Conservation (phyloP, 2,329 filamentous ascomycete genomes). For the Cercospora zeae-maydis region DNA sequence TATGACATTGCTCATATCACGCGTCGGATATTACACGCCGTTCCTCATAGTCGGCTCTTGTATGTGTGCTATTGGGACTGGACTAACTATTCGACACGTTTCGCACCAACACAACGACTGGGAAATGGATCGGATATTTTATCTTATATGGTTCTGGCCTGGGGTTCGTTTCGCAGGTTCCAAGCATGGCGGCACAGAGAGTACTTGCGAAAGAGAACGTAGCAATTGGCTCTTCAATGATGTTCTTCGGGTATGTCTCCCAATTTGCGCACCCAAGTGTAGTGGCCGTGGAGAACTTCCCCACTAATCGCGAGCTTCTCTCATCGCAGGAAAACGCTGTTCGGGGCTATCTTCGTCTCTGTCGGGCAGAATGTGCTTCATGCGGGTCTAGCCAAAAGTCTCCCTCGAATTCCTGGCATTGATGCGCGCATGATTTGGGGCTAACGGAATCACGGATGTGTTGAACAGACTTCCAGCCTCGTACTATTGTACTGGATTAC, state of each 20-base stretch:
- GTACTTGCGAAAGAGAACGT: slow-evolving; percentile 38
- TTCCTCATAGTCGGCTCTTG: slow-evolving; percentile 43
- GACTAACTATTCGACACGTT: slow-evolving; percentile 45
- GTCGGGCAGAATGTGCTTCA: slow-evolving; percentile 38
- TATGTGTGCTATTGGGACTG: slow-evolving; percentile 46
- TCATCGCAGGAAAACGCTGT: slow-evolving; percentile 36
- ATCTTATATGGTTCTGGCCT: slow-evolving; percentile 44
- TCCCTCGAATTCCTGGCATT: neutral
- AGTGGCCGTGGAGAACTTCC: too few species aligned
- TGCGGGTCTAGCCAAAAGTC: neutral
- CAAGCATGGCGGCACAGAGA: slow-evolving; percentile 41
- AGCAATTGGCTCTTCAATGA: slow-evolving; percentile 37
- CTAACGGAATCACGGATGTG: neutral
- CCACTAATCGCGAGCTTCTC: too few species aligned
- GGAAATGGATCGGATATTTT: slow-evolving; percentile 50
- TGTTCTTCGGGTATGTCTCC: slow-evolving; percentile 36
- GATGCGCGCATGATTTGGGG: neutral
- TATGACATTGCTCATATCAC: neutral
- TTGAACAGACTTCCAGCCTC: neutral
- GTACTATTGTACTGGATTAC: neutral
- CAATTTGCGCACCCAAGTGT: too few species aligned
- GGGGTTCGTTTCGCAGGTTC: slow-evolving; percentile 43
- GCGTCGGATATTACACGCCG: slow-evolving; percentile 45
- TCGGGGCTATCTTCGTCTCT: slow-evolving; percentile 43
- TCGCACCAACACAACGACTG: slow-evolving; percentile 35